These are phyloP conservation scores for Trametes versicolor DNA, from an alignment of 1,284 basidiomycete genomes.

Conservation along the genomic window DNA sequence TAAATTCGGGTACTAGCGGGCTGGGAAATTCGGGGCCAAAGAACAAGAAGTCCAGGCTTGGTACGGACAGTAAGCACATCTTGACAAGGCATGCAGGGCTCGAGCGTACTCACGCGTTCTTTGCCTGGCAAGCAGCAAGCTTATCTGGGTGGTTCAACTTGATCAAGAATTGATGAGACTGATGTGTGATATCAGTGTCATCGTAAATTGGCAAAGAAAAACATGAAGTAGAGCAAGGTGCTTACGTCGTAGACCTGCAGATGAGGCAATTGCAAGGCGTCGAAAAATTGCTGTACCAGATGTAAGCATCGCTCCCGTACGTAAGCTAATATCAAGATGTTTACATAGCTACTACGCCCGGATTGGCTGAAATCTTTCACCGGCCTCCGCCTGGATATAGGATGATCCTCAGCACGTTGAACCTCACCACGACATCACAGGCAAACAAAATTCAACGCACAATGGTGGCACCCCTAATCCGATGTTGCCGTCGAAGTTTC, in stretches of 20 bases:
- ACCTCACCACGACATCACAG: no score
- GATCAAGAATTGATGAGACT: conserved; percentile 1
- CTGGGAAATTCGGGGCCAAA: not conserved
- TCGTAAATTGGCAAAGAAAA: no score
- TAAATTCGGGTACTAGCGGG: not conserved
- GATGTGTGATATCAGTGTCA: not conserved
- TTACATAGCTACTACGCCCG: no score
- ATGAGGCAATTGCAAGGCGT: no score
- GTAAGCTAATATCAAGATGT: no score
- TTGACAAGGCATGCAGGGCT: not conserved
- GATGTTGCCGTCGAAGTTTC: not conserved
- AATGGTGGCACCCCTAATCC: not conserved
- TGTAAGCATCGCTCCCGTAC: no score
- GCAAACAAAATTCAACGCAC: not conserved
- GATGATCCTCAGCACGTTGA: no score
- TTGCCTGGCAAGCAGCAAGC: not conserved
- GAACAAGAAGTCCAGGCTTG: not conserved
- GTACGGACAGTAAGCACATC: not conserved
- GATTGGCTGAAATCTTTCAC: no score
- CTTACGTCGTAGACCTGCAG: no score
- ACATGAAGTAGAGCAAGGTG: no score
- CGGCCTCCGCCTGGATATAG: no score
- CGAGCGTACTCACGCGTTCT: not conserved
- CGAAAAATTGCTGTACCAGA: no score
- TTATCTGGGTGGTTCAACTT: conserved; percentile 6